Percentiles rank a stretch among this genome's conserved stretches.
phyloP scores from a whole-genome alignment of 768 basidiomycete species.

The Plicaturopsis crispa region DNA sequence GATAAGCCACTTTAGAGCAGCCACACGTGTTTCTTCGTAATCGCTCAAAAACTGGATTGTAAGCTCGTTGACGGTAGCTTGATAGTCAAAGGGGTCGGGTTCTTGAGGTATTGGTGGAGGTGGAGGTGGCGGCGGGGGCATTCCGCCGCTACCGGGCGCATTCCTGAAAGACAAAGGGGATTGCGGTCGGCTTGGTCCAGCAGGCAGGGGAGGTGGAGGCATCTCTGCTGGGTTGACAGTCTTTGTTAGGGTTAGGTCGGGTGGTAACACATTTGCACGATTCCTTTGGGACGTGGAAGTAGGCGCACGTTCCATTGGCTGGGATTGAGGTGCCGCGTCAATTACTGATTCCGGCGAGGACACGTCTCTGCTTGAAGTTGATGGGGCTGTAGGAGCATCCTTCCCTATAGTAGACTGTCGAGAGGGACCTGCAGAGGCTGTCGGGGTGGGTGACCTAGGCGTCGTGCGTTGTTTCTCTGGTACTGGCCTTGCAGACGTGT shows the following conservation, averaged over 20 bases:
- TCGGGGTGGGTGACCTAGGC: constrained; percentile 50
- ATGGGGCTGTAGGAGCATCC: constrained; percentile 20
- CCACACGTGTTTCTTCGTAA: constrained; percentile 92
- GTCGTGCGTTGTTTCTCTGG: constrained; percentile 21
- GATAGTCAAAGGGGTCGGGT: constrained; percentile 81
- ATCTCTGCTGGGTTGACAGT: constrained; percentile 19
- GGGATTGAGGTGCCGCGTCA: constrained; percentile 20
- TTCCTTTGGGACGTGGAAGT: constrained; percentile 10
- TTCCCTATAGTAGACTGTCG: constrained; percentile 39
- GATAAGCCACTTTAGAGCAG: constrained; percentile 93
- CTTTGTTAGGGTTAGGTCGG: constrained; percentile 14
- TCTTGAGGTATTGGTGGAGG: constrained; percentile 32
- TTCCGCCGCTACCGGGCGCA: constrained; percentile 20
- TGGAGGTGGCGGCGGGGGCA: constrained; percentile 18
- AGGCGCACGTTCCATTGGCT: constrained; percentile 16
- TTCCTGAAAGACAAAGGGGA: constrained; percentile 51
- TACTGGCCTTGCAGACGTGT: constrained; percentile 24
- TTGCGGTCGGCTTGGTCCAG: constrained; percentile 46
- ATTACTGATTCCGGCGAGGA: constrained; percentile 36
- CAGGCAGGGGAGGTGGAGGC: constrained; percentile 14
- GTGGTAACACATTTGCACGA: constrained; percentile 18
- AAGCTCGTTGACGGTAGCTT: constrained; percentile 85
- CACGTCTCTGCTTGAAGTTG: constrained; percentile 34
- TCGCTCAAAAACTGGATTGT: constrained; percentile 94
- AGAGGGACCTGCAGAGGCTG: constrained; percentile 32